phyloP scores from a whole-genome alignment of 805 yeast species.

The Wickerhamomyces silvicola region DNA sequence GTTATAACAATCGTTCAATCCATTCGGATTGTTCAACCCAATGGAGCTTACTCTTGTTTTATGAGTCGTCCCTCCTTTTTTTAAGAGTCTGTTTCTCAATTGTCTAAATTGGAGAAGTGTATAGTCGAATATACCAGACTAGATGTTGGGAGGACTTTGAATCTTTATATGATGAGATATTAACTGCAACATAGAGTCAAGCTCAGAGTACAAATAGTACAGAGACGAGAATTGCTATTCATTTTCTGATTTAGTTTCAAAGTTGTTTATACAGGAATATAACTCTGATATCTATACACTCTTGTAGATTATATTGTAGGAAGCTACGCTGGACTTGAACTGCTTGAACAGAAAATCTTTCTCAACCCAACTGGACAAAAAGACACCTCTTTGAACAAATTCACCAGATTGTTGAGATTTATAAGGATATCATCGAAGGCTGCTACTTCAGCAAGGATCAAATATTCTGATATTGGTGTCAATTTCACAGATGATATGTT shows the following conservation, averaged over 20 bases:
- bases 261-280: slow-evolving; percentile 14
- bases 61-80: slow-evolving; percentile 41
- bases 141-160: slow-evolving; percentile 2
- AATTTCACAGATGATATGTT: slow-evolving; percentile 90
- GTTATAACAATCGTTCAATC: slow-evolving; percentile 59
- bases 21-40: slow-evolving; percentile 43
- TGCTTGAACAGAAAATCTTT: too few species aligned
- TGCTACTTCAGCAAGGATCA: too few species aligned
- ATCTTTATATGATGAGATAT: slow-evolving; percentile 56
- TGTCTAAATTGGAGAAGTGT: slow-evolving; percentile 29
- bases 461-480: slow-evolving; percentile 46
- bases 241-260: slow-evolving; percentile 13
- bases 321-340: too few species aligned
- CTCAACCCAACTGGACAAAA: background rate
- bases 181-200: slow-evolving; percentile 83
- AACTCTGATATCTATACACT: slow-evolving; percentile 6
- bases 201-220: slow-evolving; percentile 59
- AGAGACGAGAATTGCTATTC: slow-evolving; percentile 67
- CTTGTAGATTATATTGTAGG: too few species aligned
- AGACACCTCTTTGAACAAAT: slow-evolving; percentile 1
- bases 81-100: slow-evolving; percentile 9
- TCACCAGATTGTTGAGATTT: too few species aligned
- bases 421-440: too few species aligned
- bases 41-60: slow-evolving; percentile 81
- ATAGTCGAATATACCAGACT: slow-evolving; percentile 64